Evolutionary conservation across 1,139 yeast species (phyloP), one percentile per base, ranked within the genome.

Genomic region (Scheffersomyces insectosa): DNA sequence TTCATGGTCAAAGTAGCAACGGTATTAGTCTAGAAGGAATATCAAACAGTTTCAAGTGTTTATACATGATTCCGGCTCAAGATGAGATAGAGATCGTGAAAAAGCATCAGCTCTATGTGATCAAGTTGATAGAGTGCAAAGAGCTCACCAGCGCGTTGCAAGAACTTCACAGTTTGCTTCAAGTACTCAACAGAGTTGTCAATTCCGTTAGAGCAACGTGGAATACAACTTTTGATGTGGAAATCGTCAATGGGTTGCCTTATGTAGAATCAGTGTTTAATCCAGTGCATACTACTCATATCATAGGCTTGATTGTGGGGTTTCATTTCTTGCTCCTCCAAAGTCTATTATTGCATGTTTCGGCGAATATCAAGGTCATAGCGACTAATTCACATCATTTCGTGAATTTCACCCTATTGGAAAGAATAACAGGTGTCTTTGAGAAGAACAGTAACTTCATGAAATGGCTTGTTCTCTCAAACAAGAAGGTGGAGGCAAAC

Each of bases 301-400:
- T 31, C 10, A 31, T 31, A 7, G 34, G 34, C 34, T 44, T 61
- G 14, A 50, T 65, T 5, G 51, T 64, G 29, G 68, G 74, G 9
- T 66, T 55, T 45, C 68, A 68, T 47, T 67, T 69, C 46, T 51
- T 70, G 35, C 41, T 55, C 7, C 46, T 68, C 9, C 75, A 70
- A 49, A 55, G 63, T 34, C 29, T 62, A n/a, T 48, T 68, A 9
- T 72, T 68, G 43, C 49, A 54, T 33, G 39, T 60, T 4, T 56
- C 69, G 2, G 36, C 43, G 8, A 55, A 63, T 38, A 38, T 63
- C 33, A 54, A 55, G 16, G 12, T 38, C 7, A 40, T 62, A 6
- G 27, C 45, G 12, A 32, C 39, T 8, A 46, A 45, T 23, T 39
- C 44, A 15, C 55, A 56, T 36, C 29, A 36, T 5, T 27, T 43